phyloP scores from a whole-genome alignment of 768 basidiomycete species.

The Lenzites betulinus region DNA sequence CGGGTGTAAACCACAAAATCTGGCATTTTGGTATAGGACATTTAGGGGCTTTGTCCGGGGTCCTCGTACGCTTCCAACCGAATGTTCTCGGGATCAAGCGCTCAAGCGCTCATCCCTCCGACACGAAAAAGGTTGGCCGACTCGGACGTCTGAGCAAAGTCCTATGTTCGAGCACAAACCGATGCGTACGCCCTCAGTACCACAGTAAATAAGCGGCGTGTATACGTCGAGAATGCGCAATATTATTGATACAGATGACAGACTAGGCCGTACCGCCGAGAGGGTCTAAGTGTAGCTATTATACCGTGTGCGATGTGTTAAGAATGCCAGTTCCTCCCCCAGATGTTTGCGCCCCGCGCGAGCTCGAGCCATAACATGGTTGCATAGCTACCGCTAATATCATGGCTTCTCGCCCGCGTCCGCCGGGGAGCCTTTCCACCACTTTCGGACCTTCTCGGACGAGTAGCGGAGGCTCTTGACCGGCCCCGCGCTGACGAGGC shows the following conservation, averaged over 20 bases:
- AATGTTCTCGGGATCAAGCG: too few relatives aligned
- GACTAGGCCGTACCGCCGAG: conserved; percentile 15
- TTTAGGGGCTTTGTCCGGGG: too few relatives aligned
- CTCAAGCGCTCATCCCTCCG: too few relatives aligned
- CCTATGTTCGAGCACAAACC: too few relatives aligned
- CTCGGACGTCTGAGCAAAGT: too few relatives aligned
- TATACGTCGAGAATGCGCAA: conserved; percentile 16
- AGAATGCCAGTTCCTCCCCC: background rate
- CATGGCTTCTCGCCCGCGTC: conserved; percentile 5
- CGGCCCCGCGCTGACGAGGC: conserved; percentile 79
- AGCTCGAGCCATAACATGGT: background rate
- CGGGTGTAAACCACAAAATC: too few relatives aligned
- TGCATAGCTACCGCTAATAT: too few relatives aligned
- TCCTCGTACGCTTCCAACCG: too few relatives aligned
- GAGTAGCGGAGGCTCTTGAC: conserved; percentile 78
- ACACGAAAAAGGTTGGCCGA: too few relatives aligned
- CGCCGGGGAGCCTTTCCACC: conserved; percentile 51
- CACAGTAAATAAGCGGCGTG: conserved; percentile 14
- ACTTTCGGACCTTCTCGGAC: conserved; percentile 79
- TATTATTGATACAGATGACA: conserved; percentile 23
- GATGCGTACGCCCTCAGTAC: too few relatives aligned
- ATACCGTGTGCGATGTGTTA: conserved; percentile 13
- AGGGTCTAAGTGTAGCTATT: conserved; percentile 13
- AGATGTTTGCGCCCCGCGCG: conserved; percentile 4
- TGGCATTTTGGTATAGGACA: too few relatives aligned